Evolutionary conservation across 345 rosid species (phyloP).

Genomic region (Melaleuca alternifolia): DNA sequence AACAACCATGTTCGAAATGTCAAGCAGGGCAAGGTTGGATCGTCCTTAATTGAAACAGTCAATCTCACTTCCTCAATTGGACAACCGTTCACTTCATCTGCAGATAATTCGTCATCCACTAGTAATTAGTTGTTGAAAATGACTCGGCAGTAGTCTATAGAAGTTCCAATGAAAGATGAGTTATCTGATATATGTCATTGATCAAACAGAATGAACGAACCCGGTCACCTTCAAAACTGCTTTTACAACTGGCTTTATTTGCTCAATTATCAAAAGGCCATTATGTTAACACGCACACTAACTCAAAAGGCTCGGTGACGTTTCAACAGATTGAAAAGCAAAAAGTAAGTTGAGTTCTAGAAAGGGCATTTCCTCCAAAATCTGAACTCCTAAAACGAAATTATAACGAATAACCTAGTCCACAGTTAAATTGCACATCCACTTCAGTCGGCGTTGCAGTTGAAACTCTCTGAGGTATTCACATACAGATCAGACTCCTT

Average conservation of each 20-base stretch:
- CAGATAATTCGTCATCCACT: background rate
- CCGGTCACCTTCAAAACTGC: background rate
- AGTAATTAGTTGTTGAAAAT: background rate
- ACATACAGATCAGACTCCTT: background rate
- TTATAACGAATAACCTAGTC: background rate
- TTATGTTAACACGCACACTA: background rate
- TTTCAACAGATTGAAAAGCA: background rate
- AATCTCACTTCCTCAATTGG: constrained; percentile 7
- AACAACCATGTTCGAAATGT: constrained; percentile 33
- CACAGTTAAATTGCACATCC: background rate
- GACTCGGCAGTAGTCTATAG: background rate
- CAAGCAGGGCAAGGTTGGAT: constrained; percentile 33
- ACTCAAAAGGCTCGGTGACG: background rate
- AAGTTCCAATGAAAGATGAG: background rate
- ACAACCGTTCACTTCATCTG: constrained; percentile 26
- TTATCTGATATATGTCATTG: background rate
- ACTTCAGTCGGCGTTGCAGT: background rate
- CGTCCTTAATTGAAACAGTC: constrained; percentile 32
- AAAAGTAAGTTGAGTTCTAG: background rate
- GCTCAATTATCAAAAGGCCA: background rate
- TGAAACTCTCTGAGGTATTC: background rate
- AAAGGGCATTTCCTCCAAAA: background rate
- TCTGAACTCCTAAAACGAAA: background rate
- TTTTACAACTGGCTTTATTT: background rate
- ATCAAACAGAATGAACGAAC: background rate